A percentile compares a stretch with the other conserved stretches of the same genome.
phyloP scores from a whole-genome alignment of 257 asterid genomes.

The Avicennia marina region DNA sequence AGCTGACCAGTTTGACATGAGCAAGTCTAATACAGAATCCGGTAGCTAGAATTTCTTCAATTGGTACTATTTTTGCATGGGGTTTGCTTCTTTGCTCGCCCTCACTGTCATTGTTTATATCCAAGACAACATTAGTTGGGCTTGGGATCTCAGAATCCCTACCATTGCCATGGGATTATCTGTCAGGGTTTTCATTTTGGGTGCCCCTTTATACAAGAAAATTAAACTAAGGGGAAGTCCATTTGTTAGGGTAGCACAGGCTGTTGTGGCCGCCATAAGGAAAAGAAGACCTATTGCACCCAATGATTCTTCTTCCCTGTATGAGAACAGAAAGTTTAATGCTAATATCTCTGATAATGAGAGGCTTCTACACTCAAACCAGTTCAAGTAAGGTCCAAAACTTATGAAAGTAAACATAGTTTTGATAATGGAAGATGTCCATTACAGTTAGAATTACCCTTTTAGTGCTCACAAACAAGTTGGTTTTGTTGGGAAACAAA shows the following conservation, averaged over 20 bases:
- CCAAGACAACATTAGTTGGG: conserved; percentile 84
- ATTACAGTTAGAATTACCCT: too few relatives aligned
- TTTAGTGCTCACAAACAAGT: too few relatives aligned
- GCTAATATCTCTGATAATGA: conserved; percentile 53
- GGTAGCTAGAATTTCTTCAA: conserved; percentile 78
- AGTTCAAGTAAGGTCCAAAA: conserved; percentile 57
- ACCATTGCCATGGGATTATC: conserved; percentile 72
- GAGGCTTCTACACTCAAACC: conserved; percentile 63
- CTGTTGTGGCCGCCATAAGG: conserved; percentile 53
- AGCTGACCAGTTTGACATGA: conserved; percentile 82
- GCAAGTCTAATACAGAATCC: conserved; percentile 35
- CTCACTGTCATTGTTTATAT: conserved; percentile 72
- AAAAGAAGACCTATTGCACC: conserved; percentile 42
- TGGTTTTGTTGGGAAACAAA: too few relatives aligned
- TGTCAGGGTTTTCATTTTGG: conserved; percentile 42
- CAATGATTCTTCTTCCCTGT: conserved; percentile 31
- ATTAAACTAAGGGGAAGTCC: conserved; percentile 86
- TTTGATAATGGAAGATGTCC: too few relatives aligned
- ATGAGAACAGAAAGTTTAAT: conserved; percentile 59
- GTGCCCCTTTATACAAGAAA: conserved; percentile 50
- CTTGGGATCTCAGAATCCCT: conserved; percentile 87
- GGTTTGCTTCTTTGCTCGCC: conserved; percentile 59
- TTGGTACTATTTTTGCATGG: conserved; percentile 76
- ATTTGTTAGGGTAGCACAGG: conserved; percentile 57
- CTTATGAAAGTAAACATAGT: too few relatives aligned